Evolutionary conservation across 2,329 filamentous ascomycete genomes (phyloP), one percentile per base, ranked within the genome.

Genomic region (Pestalotiopsis sp.): DNA sequence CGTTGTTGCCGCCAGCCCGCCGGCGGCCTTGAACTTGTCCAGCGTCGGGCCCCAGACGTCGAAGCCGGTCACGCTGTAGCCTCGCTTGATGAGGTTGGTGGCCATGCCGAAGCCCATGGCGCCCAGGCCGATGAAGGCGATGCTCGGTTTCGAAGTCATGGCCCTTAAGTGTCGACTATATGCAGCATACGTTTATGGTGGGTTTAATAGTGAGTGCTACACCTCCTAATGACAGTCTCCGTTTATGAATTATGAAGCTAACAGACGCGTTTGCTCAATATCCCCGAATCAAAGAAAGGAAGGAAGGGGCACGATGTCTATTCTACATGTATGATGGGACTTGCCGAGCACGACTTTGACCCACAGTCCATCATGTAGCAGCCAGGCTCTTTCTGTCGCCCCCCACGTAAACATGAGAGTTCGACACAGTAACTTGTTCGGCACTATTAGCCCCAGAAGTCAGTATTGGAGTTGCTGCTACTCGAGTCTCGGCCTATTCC

Each of bases 101-200:
- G 92, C 92, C 91, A 94, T 94, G 76, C 92, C 92, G 77, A 93
- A 92, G 75, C 92, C 92, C 92, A 94, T 94, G 79, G 91, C 91
- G 67, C 92, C 92, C 3, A 94, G 89, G 82, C 92, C 92, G 70
- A 92, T 89, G 79, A 93, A 93, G 71, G 88, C 86, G 66, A 92
- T 72, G 3, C 78, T 75, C 3, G 78, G 77, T 69, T 82, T 83
- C 62, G 75, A 68, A 20, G 77, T 68, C 73, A 78, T 79, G 66
- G 62, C 74, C 58, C 30, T 26, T 3, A 4, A 26, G 58, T 66
- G 39, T 4, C 11, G 20, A 52, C 13, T 30, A 26, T 14, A 44
- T 3, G 56, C 10, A n/a, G 35, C 7, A 30, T 10, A 7, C 22
- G 56, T 9, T 13, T 35, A 3, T 4, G 9, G 5, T 3, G 10